These are phyloP conservation scores for Serendipita sp. DNA, from an alignment of 768 basidiomycete species.

Conservation along the genomic window DNA sequence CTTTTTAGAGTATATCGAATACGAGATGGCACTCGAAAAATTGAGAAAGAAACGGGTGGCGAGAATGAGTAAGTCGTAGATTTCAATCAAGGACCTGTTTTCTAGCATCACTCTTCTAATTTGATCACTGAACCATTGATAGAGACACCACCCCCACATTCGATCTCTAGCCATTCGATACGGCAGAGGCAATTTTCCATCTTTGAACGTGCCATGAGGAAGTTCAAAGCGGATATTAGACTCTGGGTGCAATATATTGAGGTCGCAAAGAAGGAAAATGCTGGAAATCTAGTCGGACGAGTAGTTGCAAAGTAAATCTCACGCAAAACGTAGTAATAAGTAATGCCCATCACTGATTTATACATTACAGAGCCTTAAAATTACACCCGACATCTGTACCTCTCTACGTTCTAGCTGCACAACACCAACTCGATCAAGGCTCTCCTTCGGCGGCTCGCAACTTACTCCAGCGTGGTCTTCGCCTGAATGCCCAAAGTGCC, in stretches of 20 bases:
- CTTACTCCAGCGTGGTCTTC: slow-evolving; percentile 69
- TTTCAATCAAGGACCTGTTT: background rate
- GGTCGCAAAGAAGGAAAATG: slow-evolving; percentile 64
- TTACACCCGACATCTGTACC: slow-evolving; percentile 64
- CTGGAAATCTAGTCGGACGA: slow-evolving; percentile 60
- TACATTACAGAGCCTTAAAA: slow-evolving; percentile 51
- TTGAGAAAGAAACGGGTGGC: slow-evolving; percentile 59
- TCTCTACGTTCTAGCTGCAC: slow-evolving; percentile 72
- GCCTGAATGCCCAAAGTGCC: slow-evolving; percentile 52
- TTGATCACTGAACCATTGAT: background rate
- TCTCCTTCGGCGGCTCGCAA: slow-evolving; percentile 69
- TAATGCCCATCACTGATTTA: background rate
- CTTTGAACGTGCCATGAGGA: slow-evolving; percentile 75
- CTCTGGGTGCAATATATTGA: slow-evolving; percentile 85
- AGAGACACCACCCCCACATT: slow-evolving; percentile 25
- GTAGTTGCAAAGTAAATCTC: slow-evolving; percentile 58
- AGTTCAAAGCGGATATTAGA: slow-evolving; percentile 74
- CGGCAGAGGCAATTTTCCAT: slow-evolving; percentile 76
- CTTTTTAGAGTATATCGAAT: slow-evolving; percentile 79
- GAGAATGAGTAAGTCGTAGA: slow-evolving; percentile 36
- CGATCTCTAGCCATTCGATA: slow-evolving; percentile 71
- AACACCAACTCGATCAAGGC: slow-evolving; percentile 59
- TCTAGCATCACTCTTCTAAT: background rate
- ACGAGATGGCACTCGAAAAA: slow-evolving; percentile 78
- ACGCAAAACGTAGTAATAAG: background rate